Conservation (phyloP, 345 rosid genomes). For the Melaleuca alternifolia region DNA sequence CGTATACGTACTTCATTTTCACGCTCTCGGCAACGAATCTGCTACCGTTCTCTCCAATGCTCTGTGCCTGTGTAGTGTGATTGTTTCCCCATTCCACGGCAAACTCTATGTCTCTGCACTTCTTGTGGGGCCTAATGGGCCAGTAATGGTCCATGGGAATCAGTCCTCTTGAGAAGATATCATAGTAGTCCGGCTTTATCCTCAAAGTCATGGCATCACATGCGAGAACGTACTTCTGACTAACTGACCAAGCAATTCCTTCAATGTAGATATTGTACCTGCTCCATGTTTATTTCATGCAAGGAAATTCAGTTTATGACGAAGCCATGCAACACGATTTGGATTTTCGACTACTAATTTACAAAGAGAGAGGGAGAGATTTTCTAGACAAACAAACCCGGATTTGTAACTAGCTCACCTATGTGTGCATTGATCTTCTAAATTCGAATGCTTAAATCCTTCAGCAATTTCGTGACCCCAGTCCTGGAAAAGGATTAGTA, state of each 20-base stretch:
- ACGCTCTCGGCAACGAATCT: constrained; percentile 31
- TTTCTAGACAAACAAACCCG: neutral
- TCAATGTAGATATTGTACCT: constrained; percentile 46
- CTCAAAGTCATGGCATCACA: constrained; percentile 31
- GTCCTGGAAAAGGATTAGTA: neutral
- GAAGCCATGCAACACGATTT: neutral
- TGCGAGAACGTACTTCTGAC: constrained; percentile 36
- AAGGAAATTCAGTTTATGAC: neutral
- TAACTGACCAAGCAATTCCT: constrained; percentile 45
- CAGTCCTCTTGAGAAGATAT: constrained; percentile 32
- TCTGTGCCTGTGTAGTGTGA: constrained; percentile 47
- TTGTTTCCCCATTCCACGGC: constrained; percentile 76
- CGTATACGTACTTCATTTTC: constrained; percentile 57
- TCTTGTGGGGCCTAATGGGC: constrained; percentile 48
- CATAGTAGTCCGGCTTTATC: constrained; percentile 22
- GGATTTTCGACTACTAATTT: neutral
- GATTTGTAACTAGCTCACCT: constrained; percentile 10
- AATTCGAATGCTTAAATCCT: constrained; percentile 29
- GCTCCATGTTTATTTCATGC: constrained; percentile 4
- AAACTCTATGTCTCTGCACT: constrained; percentile 56
- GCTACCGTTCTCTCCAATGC: constrained; percentile 47
- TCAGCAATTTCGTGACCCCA: neutral
- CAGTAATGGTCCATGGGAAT: constrained; percentile 58
- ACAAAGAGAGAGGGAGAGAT: neutral
- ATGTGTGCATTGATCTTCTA: constrained; percentile 48